Evolutionary conservation across 495 filamentous ascomycete genomes (phyloP).

Genomic region (Podospora pseudocomata): DNA sequence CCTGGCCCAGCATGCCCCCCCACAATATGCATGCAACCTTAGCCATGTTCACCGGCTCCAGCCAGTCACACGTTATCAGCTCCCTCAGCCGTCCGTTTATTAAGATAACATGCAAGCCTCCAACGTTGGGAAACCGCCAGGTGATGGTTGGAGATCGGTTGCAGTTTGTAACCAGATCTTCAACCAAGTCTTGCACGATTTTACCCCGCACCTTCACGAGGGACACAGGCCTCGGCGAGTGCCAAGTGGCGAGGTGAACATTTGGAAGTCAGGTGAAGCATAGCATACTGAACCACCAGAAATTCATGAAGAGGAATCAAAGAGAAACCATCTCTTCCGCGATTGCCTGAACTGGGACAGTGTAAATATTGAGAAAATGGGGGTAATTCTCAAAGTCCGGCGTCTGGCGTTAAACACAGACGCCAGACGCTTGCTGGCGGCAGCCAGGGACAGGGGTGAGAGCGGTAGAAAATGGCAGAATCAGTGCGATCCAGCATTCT

Average conservation of each 20-base stretch:
- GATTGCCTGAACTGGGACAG: too few relatives aligned
- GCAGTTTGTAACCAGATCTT: neutral
- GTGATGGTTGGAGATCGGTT: neutral
- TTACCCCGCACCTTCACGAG: neutral
- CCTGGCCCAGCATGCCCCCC: neutral
- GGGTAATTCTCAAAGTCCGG: neutral
- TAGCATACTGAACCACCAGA: neutral
- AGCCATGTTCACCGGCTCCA: neutral
- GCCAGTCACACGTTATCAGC: constrained; percentile 4
- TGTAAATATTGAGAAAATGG: neutral
- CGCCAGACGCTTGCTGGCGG: neutral
- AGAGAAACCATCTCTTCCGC: neutral
- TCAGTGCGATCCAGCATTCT: neutral
- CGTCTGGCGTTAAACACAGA: neutral
- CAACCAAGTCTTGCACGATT: neutral
- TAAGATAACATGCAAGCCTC: neutral
- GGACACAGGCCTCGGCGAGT: neutral
- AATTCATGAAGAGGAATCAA: neutral
- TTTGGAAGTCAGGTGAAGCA: neutral
- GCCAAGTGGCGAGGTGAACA: neutral
- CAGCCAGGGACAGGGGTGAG: neutral
- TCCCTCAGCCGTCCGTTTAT: neutral
- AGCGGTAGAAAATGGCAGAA: constrained; percentile 20
- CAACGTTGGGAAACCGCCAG: neutral
- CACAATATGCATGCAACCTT: constrained; percentile 8